Percentiles rank a stretch among this genome's conserved stretches.
phyloP scores from a whole-genome alignment of 345 rosid species.

The Heritiera fomes region DNA sequence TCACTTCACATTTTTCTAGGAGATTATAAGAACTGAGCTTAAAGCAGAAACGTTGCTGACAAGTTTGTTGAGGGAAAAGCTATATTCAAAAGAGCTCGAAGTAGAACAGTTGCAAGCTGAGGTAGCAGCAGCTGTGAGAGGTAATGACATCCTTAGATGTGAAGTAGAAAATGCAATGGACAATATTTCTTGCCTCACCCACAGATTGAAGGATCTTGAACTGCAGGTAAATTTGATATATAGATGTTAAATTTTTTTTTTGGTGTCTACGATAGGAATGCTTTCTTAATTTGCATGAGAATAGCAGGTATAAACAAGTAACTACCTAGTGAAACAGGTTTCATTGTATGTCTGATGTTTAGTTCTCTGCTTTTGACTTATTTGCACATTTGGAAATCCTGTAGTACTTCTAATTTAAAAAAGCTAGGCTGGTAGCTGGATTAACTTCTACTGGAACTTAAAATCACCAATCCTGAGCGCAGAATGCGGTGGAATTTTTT shows the following conservation, averaged over 20 bases:
- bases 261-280: neutral
- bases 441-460: neutral
- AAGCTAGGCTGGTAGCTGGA: neutral
- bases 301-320: neutral
- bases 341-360: neutral
- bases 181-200: slow-evolving; percentile 60
- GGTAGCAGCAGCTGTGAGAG: slow-evolving; percentile 79
- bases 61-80: slow-evolving; percentile 75
- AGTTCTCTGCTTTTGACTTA: neutral
- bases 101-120: slow-evolving; percentile 85
- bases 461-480: neutral
- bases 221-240: slow-evolving; percentile 57
- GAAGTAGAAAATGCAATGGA: slow-evolving; percentile 76
- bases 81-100: slow-evolving; percentile 80
- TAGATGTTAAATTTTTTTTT: neutral
- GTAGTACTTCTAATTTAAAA: neutral
- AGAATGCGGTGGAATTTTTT: neutral
- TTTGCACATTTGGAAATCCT: neutral
- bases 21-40: slow-evolving; percentile 50
- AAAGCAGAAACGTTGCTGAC: slow-evolving; percentile 78
- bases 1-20: slow-evolving; percentile 42
- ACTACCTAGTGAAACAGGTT: neutral
- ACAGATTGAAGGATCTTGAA: slow-evolving; percentile 75
- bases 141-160: slow-evolving; percentile 68
- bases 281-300: neutral